Evolutionary conservation across 1,284 basidiomycete genomes (phyloP), one percentile per base, ranked within the genome.

Genomic region (Ustilago esculenta): DNA sequence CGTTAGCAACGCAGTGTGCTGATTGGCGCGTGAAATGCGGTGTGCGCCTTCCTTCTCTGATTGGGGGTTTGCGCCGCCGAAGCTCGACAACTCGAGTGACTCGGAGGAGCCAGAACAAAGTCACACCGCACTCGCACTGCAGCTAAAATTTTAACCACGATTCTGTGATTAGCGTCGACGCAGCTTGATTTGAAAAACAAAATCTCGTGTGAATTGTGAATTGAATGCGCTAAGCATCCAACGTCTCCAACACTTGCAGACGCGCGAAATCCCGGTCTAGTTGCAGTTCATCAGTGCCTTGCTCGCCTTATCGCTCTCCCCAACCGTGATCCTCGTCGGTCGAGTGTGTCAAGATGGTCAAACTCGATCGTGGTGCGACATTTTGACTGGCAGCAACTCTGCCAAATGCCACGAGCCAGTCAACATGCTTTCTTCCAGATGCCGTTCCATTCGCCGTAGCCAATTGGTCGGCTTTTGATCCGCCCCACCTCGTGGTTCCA

Each of bases 31-130:
- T 39, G 17, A 7, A 15, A 9, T 12, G 15, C 8, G 20, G 17
- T 4, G 18, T 9, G 20, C 24, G 29, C 5, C n/a, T 33, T 24
- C 32, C 36, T 14, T 15, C 30, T 40, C 21, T 48, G 45, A 48
- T 48, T 48, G 45, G 35, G 12, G 25, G 25, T 43, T 18, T 39
- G 15, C 39, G 8, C 29, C 15, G 23, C 24, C 29, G n/a, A n/a
- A n/a, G n/a, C n/a, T n/a, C n/a, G n/a, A n/a, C n/a, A n/a, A 29
- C 5, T 41, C 24, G 25, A 43, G 29, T 43, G 41, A 32, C 41
- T 43, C 27, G 27, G 41, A 43, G 29, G 39, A 41, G 29, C 23
- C 24, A 41, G 39, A 41, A 41, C 15, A 41, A 41, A 41, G 24
- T 39, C 36, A 11, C 24, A 17, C n/a, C 18, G n/a, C 11, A n/a